Base-by-base conservation (phyloP, 345 rosid genomes). In the Boechera divaricarpa region DNA sequence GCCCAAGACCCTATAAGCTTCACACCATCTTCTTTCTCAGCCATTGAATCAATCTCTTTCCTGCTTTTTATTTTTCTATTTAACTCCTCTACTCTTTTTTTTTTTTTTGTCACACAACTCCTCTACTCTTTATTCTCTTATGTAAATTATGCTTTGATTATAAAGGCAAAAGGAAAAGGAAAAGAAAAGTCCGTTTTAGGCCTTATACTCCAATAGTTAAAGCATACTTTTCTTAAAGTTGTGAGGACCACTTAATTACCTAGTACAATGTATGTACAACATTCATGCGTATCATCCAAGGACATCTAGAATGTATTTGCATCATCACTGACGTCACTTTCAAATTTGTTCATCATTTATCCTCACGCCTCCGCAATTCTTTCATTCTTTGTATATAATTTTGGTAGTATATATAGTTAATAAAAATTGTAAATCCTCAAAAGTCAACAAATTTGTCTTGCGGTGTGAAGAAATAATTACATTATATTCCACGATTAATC, bases 1-100 rank as follows among this genome's bases (percentile, higher is more conserved):
- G 58, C 65, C 89, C 84, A 82, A 0, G 21, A 53, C 18, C 87
- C 85, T 24, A 80, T 65, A 7, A 86, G 77, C 79, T 82, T 82
- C 73, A 86, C 83, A 67, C 79, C 64, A 16, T 79, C 81, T 68
- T 77, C 76, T 28, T 39, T 67, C 52, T 76, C 55, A 4, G 38
- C 62, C 79, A 76, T 76, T 68, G 6, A 16, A 57, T 66, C 51
- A 33, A 41, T 24, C 32, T 63, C 32, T 52, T 31, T 72, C 51
- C 44, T 5, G 7, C 11, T 45, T 11, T 62, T 39, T 39, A 6
- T 18, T 10, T 10, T 61, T 21, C 10, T 29, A 55, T 55, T 4
- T 13, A 7, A 31, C 21, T 55, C 36, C 2, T 6, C 3, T 3
- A 29, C 10, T 56, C 21, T 47, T 45, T 70, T 44, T 70, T 21